These are phyloP conservation scores for Aegle marmelos DNA, from an alignment of 345 rosid genomes.

Conservation along the genomic window DNA sequence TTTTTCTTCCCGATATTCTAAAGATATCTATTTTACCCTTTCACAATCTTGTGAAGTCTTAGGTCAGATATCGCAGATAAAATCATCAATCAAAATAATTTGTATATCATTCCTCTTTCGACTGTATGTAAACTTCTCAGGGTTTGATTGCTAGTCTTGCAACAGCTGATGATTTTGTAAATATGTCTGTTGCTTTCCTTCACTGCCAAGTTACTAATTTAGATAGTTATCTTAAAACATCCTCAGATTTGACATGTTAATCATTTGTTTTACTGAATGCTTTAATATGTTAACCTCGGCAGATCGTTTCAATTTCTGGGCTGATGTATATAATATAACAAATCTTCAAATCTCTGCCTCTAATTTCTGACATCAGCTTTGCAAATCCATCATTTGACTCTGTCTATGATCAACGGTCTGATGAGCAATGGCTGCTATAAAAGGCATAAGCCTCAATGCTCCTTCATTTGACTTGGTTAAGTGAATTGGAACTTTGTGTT, in stretches of 20 bases:
- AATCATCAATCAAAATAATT: not conserved
- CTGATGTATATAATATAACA: not conserved
- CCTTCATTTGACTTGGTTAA: conserved; percentile 3
- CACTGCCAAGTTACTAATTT: not conserved
- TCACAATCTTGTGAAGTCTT: not conserved
- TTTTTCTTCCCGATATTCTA: not conserved
- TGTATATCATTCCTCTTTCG: not conserved
- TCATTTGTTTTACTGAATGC: not conserved
- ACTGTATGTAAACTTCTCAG: not conserved
- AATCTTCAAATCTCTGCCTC: not conserved
- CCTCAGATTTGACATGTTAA: not conserved
- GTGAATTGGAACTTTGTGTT: not conserved
- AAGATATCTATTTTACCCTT: not conserved
- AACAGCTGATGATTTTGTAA: not conserved
- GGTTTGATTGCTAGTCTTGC: not conserved
- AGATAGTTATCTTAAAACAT: not conserved
- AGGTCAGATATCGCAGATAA: not conserved
- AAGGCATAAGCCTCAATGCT: not conserved
- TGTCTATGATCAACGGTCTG: not conserved
- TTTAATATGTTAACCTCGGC: not conserved
- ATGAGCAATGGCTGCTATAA: not conserved
- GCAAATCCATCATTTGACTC: not conserved
- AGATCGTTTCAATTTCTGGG: not conserved
- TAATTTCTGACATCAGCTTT: not conserved
- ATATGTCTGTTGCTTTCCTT: not conserved